Percentiles rank a stretch among this genome's conserved stretches.
These are phyloP conservation scores for Trichosporon faecale DNA, from an alignment of 1,284 basidiomycete genomes.

Conservation along the genomic window DNA sequence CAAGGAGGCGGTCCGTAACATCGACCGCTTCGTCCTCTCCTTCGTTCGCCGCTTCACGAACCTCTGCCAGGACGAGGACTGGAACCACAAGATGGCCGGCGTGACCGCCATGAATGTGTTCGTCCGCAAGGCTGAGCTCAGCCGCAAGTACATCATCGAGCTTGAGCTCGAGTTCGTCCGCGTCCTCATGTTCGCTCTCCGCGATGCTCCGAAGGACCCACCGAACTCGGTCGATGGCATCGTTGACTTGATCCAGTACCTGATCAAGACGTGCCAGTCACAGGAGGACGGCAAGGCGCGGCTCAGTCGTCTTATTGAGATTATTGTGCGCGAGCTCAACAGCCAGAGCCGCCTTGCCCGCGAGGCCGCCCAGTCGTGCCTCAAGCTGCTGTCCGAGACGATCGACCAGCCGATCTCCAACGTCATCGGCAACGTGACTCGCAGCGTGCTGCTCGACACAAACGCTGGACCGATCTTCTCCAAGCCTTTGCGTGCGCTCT, in stretches of 20 bases:
- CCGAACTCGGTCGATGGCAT: conserved; percentile 79
- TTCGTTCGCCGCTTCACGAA: conserved; percentile 75
- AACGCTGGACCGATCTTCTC: conserved; percentile 72
- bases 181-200: conserved; percentile 87
- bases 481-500: conserved; percentile 93
- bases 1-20: conserved; percentile 59
- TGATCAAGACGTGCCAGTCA: conserved; percentile 69
- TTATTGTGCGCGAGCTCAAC: conserved; percentile 86
- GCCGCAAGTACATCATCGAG: conserved; percentile 77
- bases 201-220: conserved; percentile 90
- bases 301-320: conserved; percentile 62
- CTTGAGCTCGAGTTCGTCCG: conserved; percentile 88
- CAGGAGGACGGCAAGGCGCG: conserved; percentile 53
- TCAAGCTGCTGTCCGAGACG: conserved; percentile 74
- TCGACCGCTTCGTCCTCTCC: conserved; percentile 63
- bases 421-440: conserved; percentile 71
- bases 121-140: conserved; percentile 67
- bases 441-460: conserved; percentile 73
- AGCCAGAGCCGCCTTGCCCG: conserved; percentile 84
- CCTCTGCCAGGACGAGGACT: conserved; percentile 82
- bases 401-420: conserved; percentile 71
- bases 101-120: conserved; percentile 78
- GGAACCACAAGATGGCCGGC: conserved; percentile 82
- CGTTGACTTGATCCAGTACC: conserved; percentile 69
- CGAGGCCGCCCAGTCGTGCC: conserved; percentile 75